These are phyloP conservation scores for Angomonas ambiguus DNA, from an alignment of 208 protist genomes.

Conservation along the genomic window DNA sequence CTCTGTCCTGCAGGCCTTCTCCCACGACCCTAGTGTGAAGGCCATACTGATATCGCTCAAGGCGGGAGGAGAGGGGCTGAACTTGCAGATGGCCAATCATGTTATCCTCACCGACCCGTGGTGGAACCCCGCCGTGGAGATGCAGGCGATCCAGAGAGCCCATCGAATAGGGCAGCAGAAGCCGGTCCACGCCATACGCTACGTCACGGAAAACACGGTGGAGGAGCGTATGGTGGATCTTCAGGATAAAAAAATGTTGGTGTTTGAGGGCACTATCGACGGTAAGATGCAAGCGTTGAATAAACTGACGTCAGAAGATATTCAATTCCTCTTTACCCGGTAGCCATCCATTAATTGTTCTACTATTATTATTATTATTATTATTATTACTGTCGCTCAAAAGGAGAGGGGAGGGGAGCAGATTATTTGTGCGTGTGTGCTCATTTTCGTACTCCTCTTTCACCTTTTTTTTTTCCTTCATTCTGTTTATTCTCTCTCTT, in stretches of 20 bases:
- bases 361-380: constrained; percentile 10
- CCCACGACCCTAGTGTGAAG: constrained; percentile 79
- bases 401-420: too few relatives aligned
- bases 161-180: constrained; percentile 98
- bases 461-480: too few relatives aligned
- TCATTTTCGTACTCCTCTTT: too few relatives aligned
- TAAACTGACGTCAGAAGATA: constrained; percentile 78
- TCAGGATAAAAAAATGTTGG: constrained; percentile 93
- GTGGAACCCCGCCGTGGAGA: constrained; percentile 97
- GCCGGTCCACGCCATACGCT: constrained; percentile 94
- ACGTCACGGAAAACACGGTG: constrained; percentile 91
- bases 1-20: constrained; percentile 77
- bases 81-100: constrained; percentile 96
- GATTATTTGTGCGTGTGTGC: neutral
- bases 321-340: constrained; percentile 87
- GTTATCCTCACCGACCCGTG: constrained; percentile 98
- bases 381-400: constrained; percentile 7
- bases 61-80: constrained; percentile 98
- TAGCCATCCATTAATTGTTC: constrained; percentile 14
- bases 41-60: constrained; percentile 98
- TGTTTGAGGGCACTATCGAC: constrained; percentile 92
- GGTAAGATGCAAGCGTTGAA: constrained; percentile 78
- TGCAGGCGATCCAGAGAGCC: constrained; percentile 97
- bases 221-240: constrained; percentile 92
- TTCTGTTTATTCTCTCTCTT: constrained; percentile 11